Percentiles rank a stretch among this genome's conserved stretches.
Conservation (phyloP, 768 basidiomycete genomes). For the Fomitopsis pulvina region DNA sequence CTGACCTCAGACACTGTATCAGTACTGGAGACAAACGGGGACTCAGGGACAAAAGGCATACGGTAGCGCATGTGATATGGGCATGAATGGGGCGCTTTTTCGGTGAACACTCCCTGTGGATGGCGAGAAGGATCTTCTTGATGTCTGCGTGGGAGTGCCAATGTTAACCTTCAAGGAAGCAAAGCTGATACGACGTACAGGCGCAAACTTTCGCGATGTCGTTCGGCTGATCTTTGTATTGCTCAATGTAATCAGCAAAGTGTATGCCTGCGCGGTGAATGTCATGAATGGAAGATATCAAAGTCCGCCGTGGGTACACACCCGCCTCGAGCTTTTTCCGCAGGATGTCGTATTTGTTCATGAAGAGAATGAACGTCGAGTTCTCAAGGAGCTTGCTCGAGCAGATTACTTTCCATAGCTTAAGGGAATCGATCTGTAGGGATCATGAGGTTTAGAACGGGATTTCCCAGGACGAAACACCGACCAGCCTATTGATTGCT, state of each 20-base stretch:
- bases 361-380: conserved; percentile 52
- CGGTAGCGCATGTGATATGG: conserved; percentile 54
- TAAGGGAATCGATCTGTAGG: conserved; percentile 45
- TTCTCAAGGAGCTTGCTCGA: conserved; percentile 47
- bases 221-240: conserved; percentile 47
- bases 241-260: conserved; percentile 48
- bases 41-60: conserved; percentile 13
- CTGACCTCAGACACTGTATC: not conserved
- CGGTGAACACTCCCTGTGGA: conserved; percentile 45
- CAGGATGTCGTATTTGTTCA: conserved; percentile 62
- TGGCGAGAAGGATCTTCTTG: conserved; percentile 40
- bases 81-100: conserved; percentile 42
- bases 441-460: not conserved
- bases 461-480: conserved; percentile 8
- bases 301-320: not conserved
- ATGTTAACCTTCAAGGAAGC: not conserved
- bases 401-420: conserved; percentile 55
- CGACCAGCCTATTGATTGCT: conserved; percentile 52
- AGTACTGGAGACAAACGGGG: not conserved
- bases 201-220: conserved; percentile 42
- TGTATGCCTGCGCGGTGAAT: conserved; percentile 25
- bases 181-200: conserved; percentile 31
- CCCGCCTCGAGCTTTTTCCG: conserved; percentile 44
- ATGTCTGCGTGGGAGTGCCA: conserved; percentile 33
- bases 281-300: not conserved